Evolutionary conservation across 106 monocot species (phyloP).

Genomic region (Allium fistulosum): DNA sequence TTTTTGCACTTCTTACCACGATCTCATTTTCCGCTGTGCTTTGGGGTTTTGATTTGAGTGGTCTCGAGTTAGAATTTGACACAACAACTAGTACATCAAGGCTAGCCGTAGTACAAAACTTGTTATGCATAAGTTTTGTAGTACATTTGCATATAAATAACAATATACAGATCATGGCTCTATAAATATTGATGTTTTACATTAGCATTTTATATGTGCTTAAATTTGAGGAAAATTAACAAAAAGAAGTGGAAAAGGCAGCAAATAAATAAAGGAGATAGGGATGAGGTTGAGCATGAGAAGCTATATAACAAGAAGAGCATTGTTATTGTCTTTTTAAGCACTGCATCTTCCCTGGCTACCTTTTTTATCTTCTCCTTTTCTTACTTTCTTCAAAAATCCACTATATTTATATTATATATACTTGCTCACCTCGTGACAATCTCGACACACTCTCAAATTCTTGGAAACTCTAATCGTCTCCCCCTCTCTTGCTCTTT

Average conservation of each 20-base stretch:
- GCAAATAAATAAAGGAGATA: neutral
- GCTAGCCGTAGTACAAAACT: too few relatives aligned
- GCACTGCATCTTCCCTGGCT: too few relatives aligned
- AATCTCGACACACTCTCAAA: conserved; percentile 69
- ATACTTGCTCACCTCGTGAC: conserved; percentile 58
- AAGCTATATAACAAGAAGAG: too few relatives aligned
- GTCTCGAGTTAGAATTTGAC: too few relatives aligned
- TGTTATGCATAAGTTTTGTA: too few relatives aligned
- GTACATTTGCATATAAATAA: neutral
- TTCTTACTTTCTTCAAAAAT: too few relatives aligned
- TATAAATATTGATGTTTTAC: neutral
- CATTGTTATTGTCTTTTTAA: too few relatives aligned
- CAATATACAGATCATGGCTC: neutral
- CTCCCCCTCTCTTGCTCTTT: conserved; percentile 28
- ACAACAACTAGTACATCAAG: neutral
- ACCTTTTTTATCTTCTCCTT: neutral
- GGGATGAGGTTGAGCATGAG: too few relatives aligned
- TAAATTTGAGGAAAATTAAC: neutral
- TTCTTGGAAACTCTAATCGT: conserved; percentile 64
- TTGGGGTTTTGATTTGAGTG: too few relatives aligned
- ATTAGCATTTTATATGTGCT: neutral
- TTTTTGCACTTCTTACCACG: too few relatives aligned
- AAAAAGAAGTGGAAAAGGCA: neutral
- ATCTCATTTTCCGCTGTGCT: too few relatives aligned
- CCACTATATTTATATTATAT: conserved; percentile 13